Conservation (phyloP, 331 rosid genomes). For the Rosa hybrid region DNA sequence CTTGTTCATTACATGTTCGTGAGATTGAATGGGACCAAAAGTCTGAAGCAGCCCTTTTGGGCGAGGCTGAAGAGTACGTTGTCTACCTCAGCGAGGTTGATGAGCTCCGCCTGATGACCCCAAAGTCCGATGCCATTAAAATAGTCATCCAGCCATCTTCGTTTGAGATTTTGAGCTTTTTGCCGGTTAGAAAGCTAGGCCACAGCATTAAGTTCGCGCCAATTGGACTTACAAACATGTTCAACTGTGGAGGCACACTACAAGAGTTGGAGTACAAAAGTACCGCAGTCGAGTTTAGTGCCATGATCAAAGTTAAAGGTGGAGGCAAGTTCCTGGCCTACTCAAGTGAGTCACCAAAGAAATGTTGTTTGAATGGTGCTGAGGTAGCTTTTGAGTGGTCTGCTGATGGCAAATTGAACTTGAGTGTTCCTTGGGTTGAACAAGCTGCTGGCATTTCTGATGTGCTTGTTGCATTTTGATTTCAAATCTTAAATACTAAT, state of each 20-base stretch:
- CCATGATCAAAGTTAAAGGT: slow-evolving; percentile 62
- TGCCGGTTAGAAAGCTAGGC: slow-evolving; percentile 48
- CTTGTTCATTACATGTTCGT: slow-evolving; percentile 57
- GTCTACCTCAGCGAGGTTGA: slow-evolving; percentile 55
- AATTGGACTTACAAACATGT: slow-evolving; percentile 68
- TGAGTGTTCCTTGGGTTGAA: slow-evolving; percentile 60
- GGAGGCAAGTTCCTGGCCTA: slow-evolving; percentile 70
- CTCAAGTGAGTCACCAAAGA: slow-evolving; percentile 63
- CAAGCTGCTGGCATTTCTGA: slow-evolving; percentile 59
- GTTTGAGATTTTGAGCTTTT: slow-evolving; percentile 67
- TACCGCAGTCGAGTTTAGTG: slow-evolving; percentile 28
- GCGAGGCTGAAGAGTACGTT: slow-evolving; percentile 55
- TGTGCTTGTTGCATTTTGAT: slow-evolving; percentile 45
- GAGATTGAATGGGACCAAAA: slow-evolving; percentile 88
- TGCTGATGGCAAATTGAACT: slow-evolving; percentile 40
- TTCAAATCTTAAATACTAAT: neutral
- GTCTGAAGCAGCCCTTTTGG: slow-evolving; percentile 55
- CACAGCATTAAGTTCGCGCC: slow-evolving; percentile 63
- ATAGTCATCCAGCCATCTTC: slow-evolving; percentile 56
- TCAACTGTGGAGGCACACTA: slow-evolving; percentile 66
- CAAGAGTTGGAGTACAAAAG: slow-evolving; percentile 48
- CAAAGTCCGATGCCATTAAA: slow-evolving; percentile 50
- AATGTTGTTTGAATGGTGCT: slow-evolving; percentile 47
- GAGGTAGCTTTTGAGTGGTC: slow-evolving; percentile 57
- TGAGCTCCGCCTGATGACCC: slow-evolving; percentile 42